Percentiles rank a stretch among this genome's conserved stretches.
phyloP scores from a whole-genome alignment of 495 filamentous ascomycete genomes.

The Podospora conica region DNA sequence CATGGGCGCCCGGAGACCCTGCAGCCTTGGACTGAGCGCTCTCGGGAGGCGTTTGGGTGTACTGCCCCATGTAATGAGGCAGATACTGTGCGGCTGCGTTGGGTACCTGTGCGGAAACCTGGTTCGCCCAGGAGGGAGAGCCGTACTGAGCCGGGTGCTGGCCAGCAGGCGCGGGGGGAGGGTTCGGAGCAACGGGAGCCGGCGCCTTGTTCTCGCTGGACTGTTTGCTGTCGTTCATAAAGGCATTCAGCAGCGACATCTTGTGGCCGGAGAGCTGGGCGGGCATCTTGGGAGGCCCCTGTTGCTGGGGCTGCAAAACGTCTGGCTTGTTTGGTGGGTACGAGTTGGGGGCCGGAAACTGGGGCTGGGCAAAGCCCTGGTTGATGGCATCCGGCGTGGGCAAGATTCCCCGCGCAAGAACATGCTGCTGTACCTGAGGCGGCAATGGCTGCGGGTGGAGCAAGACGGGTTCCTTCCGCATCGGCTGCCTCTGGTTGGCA shows the following conservation, averaged over 20 bases:
- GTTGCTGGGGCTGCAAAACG: slow-evolving; percentile 49
- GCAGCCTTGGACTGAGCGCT: not conserved
- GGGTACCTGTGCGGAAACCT: slow-evolving; percentile 5
- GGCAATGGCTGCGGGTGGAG: slow-evolving; percentile 50
- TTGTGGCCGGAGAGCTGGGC: slow-evolving; percentile 60
- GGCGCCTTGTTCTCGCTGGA: slow-evolving; percentile 11
- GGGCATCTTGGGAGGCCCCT: slow-evolving; percentile 38
- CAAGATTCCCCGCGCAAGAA: slow-evolving; percentile 30
- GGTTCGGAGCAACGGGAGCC: slow-evolving; percentile 9
- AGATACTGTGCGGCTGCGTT: slow-evolving; percentile 22
- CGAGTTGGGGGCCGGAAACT: slow-evolving; percentile 23
- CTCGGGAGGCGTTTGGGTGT: slow-evolving; percentile 5
- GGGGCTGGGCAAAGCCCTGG: slow-evolving; percentile 39
- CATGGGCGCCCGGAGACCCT: slow-evolving; percentile 1
- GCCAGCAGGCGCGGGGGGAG: slow-evolving; percentile 5
- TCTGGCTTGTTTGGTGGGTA: slow-evolving; percentile 22
- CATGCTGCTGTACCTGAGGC: slow-evolving; percentile 42
- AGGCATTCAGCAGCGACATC: slow-evolving; percentile 56
- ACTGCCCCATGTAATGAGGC: slow-evolving; percentile 14
- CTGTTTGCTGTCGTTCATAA: slow-evolving; percentile 42
- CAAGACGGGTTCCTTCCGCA: slow-evolving; percentile 37
- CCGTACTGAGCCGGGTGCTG: slow-evolving; percentile 15
- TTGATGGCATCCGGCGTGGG: slow-evolving; percentile 23
- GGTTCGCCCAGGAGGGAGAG: slow-evolving; percentile 13
- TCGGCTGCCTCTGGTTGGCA: slow-evolving; percentile 21